Evolutionary conservation across 2,329 filamentous ascomycete species (phyloP).

Genomic region (Ustilaginoidea virens): DNA sequence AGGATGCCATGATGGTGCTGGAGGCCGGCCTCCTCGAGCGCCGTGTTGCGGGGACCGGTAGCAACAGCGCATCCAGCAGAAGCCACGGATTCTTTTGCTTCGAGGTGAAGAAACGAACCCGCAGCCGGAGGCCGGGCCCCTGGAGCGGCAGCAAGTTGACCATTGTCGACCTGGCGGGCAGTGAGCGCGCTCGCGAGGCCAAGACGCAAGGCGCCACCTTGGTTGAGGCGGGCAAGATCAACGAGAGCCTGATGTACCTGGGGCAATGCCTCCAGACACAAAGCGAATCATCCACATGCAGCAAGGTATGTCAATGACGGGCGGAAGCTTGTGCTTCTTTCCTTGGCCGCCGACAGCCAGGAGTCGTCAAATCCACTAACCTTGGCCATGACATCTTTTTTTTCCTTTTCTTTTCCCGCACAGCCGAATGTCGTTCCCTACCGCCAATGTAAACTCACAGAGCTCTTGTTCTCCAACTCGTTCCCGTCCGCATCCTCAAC

Average conservation of each 20-base stretch:
- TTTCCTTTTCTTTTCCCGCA: too few species aligned
- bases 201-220: conserved; percentile 89
- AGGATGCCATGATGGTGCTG: conserved; percentile 76
- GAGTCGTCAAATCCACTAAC: too few species aligned
- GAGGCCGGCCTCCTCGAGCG: conserved; percentile 81
- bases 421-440: conserved; percentile 62
- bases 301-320: conserved; percentile 51
- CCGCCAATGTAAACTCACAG: conserved; percentile 72
- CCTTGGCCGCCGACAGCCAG: too few species aligned
- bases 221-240: conserved; percentile 94
- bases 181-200: conserved; percentile 80
- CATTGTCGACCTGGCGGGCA: conserved; percentile 84
- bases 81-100: conserved; percentile 95
- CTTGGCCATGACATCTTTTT: too few species aligned
- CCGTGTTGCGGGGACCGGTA: conserved; percentile 76
- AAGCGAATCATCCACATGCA: conserved; percentile 57
- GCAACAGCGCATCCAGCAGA: conserved; percentile 81
- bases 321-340: too few species aligned
- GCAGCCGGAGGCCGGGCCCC: conserved; percentile 27
- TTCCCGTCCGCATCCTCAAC: conserved; percentile 47
- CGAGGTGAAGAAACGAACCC: conserved; percentile 70
- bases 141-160: conserved; percentile 74
- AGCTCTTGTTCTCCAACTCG: conserved; percentile 76
- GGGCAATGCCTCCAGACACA: conserved; percentile 96
- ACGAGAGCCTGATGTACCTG: conserved; percentile 95